Evolutionary conservation across 2,329 filamentous ascomycete genomes (phyloP).

Genomic region (Bipolaris victoriae): DNA sequence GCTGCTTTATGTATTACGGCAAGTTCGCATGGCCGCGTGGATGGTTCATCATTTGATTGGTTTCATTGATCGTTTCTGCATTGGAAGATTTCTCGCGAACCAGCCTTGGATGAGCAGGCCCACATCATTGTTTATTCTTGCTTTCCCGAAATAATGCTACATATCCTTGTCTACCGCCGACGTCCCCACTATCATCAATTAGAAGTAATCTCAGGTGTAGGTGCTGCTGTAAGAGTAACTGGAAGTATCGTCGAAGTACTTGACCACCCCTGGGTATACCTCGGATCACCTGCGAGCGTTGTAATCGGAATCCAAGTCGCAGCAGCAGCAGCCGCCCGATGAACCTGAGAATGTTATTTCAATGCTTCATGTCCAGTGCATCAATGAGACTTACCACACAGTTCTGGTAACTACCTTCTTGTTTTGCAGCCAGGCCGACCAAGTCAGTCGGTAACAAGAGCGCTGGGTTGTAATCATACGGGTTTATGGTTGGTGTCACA

Average conservation of each 20-base stretch:
- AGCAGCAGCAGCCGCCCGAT: not conserved
- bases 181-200: not conserved
- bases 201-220: not conserved
- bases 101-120: too few species aligned
- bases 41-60: too few species aligned
- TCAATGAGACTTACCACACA: not conserved
- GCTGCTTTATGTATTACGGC: too few species aligned
- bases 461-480: not conserved
- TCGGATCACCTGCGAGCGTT: not conserved
- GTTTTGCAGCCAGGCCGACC: not conserved
- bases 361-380: not conserved
- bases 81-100: too few species aligned
- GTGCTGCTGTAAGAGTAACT: not conserved
- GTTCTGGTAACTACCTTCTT: not conserved
- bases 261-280: constrained; percentile 1
- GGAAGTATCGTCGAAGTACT: not conserved
- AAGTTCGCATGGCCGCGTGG: too few species aligned
- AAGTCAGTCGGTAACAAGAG: not conserved
- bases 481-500: not conserved
- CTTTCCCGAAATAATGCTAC: too few species aligned
- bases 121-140: too few species aligned
- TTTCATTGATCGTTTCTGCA: too few species aligned
- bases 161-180: too few species aligned
- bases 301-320: not conserved
- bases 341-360: not conserved